Evolutionary conservation across 352 stramenopile genomes (phyloP), one percentile per base, ranked within the genome.

Genomic region (Pythium oligandrum): DNA sequence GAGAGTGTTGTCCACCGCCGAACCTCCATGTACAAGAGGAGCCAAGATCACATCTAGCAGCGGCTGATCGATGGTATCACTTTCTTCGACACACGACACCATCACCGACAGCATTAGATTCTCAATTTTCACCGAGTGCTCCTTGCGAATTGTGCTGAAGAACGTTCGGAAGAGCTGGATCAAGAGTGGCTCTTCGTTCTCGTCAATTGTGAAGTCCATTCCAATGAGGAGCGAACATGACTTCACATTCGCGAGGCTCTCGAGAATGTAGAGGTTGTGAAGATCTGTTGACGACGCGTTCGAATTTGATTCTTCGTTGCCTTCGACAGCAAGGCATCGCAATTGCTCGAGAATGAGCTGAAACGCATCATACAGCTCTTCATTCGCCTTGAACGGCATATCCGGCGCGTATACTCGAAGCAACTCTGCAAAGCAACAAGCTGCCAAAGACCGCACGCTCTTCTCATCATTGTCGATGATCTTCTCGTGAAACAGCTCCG

Each of bases 91-190:
- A 36, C 81, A 93, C 6, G 71, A 51, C 0, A 74, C 59, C 74
- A 93, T 83, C 35, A 93, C 78, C 26, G 59, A 74, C 38, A 93
- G 58, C 79, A 92, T 93, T 39, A 88, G 58, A 11, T 70, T 77
- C 48, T 91, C 75, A n/a, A 90, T 74, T 58, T 88, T 85, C 11
- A 60, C 44, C 3, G 79, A 82, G 48, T 91, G 83, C 5, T 84
- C 64, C 10, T 70, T 70, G 40, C 60, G 64, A 42, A 93, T 72
- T 1, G 79, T 76, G 30, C 86, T 71, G 53, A 93, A 90, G 12
- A 93, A 53, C 3, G 75, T 63, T 8, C 61, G 59, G 38, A 93
- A 89, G 1, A 95, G 58, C 56, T 88, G 75, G n/a, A 91, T 73
- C 30, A 93, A 40, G n/a, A 93, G 36, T 12, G 63, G 40, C 0